Conservation (phyloP, 2,329 filamentous ascomycete species). For the Apiospora phragmitis region DNA sequence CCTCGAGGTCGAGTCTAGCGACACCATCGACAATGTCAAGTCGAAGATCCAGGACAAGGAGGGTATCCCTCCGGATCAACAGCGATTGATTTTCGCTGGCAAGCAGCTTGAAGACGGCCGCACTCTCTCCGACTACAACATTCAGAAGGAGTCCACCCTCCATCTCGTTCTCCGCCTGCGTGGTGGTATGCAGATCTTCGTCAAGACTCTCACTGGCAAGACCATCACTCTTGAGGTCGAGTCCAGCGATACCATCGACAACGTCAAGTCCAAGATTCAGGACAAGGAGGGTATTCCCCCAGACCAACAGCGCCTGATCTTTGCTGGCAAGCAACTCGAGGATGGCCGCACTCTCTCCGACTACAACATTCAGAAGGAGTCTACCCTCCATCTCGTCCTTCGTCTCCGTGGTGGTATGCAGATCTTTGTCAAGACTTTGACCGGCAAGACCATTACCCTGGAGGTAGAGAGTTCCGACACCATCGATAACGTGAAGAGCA, state of each 20-base stretch:
- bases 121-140: constrained; percentile 93
- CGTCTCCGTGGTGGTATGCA: constrained; percentile 90
- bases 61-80: constrained; percentile 92
- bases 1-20: constrained; percentile 82
- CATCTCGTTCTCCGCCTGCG: constrained; percentile 80
- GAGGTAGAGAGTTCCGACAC: constrained; percentile 89
- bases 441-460: constrained; percentile 91
- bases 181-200: constrained; percentile 97
- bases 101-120: constrained; percentile 94
- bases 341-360: constrained; percentile 88
- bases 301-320: constrained; percentile 94
- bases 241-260: constrained; percentile 89
- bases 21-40: constrained; percentile 95
- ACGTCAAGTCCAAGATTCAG: constrained; percentile 96
- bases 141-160: constrained; percentile 86
- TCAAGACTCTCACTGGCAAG: constrained; percentile 90
- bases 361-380: constrained; percentile 97
- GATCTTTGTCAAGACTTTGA: constrained; percentile 84
- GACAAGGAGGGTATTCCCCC: constrained; percentile 97
- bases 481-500: constrained; percentile 91
- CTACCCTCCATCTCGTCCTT: constrained; percentile 80
- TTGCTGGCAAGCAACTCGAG: constrained; percentile 94
- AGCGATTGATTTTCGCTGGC: constrained; percentile 89
- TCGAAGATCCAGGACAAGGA: constrained; percentile 92
- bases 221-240: constrained; percentile 92